phyloP scores from a whole-genome alignment of 164 flowering plant genomes.

The Vitis amurensis region DNA sequence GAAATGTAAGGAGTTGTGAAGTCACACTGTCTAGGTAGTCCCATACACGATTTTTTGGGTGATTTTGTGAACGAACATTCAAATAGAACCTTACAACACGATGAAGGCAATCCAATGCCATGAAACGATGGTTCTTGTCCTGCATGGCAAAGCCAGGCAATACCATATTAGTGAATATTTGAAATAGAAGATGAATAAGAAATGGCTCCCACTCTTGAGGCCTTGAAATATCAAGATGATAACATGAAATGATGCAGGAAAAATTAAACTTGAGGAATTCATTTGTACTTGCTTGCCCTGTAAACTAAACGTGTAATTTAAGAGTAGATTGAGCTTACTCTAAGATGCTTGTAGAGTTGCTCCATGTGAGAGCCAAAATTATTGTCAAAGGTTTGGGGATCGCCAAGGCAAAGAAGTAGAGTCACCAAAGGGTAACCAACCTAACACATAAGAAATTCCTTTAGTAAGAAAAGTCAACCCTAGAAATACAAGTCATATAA shows the following conservation, averaged over 20 bases:
- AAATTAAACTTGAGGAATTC: neutral
- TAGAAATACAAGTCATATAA: neutral
- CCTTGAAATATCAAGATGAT: slow-evolving; percentile 1
- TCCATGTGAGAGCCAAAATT: slow-evolving; percentile 95
- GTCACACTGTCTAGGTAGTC: slow-evolving; percentile 98
- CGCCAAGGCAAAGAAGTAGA: slow-evolving; percentile 97
- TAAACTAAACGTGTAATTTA: neutral
- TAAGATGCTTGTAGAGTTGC: slow-evolving; percentile 85
- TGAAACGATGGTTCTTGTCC: slow-evolving; percentile 97
- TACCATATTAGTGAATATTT: slow-evolving; percentile 10
- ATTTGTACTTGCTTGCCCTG: neutral
- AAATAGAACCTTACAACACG: slow-evolving; percentile 91
- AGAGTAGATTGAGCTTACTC: slow-evolving; percentile 49
- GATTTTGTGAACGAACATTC: slow-evolving; percentile 79
- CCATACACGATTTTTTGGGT: slow-evolving; percentile 91
- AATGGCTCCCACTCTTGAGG: neutral
- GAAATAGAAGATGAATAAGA: neutral
- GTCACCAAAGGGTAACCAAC: slow-evolving; percentile 99
- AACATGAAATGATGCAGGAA: neutral
- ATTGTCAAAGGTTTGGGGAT: slow-evolving; percentile 77
- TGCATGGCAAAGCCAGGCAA: slow-evolving; percentile 33
- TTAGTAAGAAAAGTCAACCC: neutral
- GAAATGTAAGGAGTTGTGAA: slow-evolving; percentile 79
- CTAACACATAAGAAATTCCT: slow-evolving; percentile 33
- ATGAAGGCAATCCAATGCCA: slow-evolving; percentile 98